Evolutionary conservation across 2,329 filamentous ascomycete species (phyloP).

Genomic region (Sporothrix pseudoabietina): DNA sequence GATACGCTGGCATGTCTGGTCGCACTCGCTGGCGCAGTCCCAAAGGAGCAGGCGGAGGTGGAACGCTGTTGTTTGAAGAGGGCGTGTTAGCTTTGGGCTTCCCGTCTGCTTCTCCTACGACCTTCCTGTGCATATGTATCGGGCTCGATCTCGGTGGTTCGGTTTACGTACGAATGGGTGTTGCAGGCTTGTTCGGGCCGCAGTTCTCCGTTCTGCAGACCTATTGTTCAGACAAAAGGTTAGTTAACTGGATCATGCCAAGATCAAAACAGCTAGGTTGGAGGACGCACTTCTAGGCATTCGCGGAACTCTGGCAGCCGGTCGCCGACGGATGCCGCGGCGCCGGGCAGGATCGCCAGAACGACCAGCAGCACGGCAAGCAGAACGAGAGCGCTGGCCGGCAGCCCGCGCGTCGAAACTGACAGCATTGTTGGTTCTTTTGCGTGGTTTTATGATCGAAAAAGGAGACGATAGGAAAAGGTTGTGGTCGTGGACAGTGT

Average conservation of each 20-base stretch:
- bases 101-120: background rate
- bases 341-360: conserved; percentile 46
- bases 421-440: background rate
- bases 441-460: background rate
- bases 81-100: background rate
- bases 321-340: conserved; percentile 77
- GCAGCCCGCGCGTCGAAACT: conserved; percentile 10
- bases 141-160: background rate
- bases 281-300: conserved; percentile 72
- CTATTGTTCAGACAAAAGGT: conserved; percentile 48
- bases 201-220: conserved; percentile 83
- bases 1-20: conserved; percentile 96
- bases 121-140: background rate
- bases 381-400: conserved; percentile 19
- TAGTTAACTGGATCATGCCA: background rate
- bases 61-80: conserved; percentile 59
- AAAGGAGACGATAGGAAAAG: background rate
- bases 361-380: conserved; percentile 24
- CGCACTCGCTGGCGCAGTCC: conserved; percentile 91
- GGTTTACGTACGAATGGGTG: conserved; percentile 67
- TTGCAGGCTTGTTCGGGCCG: conserved; percentile 58
- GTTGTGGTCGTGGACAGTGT: background rate
- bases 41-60: conserved; percentile 86
- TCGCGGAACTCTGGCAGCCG: conserved; percentile 81
- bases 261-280: background rate